phyloP scores from a whole-genome alignment of 768 basidiomycete species.

The Pleurotus platypus region DNA sequence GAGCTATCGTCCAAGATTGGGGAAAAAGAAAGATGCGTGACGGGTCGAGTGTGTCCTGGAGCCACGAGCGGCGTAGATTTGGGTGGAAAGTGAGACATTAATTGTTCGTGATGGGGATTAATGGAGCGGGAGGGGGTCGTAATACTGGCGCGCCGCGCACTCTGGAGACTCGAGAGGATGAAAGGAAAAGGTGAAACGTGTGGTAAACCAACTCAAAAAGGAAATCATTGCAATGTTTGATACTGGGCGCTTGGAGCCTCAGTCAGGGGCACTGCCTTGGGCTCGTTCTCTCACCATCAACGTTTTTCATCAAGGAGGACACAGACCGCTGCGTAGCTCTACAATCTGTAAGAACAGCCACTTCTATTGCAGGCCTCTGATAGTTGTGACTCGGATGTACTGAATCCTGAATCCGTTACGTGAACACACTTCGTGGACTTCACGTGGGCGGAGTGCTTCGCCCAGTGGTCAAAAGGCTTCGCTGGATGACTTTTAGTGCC shows the following conservation, averaged over 20 bases:
- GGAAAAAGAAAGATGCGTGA: constrained; percentile 94
- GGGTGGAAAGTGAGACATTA: constrained; percentile 53
- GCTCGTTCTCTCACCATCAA: too few relatives aligned
- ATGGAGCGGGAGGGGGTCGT: constrained; percentile 15
- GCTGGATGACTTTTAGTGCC: too few relatives aligned
- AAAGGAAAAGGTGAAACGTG: neutral
- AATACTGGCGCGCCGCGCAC: constrained; percentile 10
- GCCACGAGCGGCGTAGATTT: constrained; percentile 81
- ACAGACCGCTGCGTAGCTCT: too few relatives aligned
- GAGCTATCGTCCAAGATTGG: constrained; percentile 78
- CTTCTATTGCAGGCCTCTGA: too few relatives aligned
- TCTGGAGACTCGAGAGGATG: neutral
- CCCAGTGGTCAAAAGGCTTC: too few relatives aligned
- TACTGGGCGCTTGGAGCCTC: neutral
- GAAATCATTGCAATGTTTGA: neutral
- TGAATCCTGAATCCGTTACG: too few relatives aligned
- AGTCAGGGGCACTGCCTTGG: too few relatives aligned
- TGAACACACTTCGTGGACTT: too few relatives aligned
- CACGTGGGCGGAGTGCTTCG: too few relatives aligned
- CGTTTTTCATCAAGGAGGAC: too few relatives aligned
- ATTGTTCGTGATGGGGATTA: constrained; percentile 22
- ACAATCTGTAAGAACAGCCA: too few relatives aligned
- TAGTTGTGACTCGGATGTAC: too few relatives aligned
- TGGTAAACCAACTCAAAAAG: neutral
- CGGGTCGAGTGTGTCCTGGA: constrained; percentile 81